Percentiles rank a stretch among this genome's conserved stretches.
Evolutionary conservation across 2,329 filamentous ascomycete species (phyloP).

Genomic region (Davidsoniella virescens): DNA sequence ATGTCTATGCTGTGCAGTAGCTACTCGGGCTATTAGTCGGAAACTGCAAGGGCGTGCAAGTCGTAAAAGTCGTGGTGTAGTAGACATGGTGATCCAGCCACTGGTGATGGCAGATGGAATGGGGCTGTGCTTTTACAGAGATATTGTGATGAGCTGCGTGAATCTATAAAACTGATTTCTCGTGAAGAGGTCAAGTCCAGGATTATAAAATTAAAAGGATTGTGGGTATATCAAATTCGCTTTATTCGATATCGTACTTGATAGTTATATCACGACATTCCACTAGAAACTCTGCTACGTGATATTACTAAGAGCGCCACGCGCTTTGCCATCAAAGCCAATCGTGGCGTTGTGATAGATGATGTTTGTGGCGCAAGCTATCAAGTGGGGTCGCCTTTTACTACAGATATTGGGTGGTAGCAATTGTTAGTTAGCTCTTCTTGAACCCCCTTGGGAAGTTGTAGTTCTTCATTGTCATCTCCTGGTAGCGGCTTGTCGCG

Average conservation of each 20-base stretch:
- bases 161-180: no score
- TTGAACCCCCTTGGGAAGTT: not conserved
- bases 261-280: no score
- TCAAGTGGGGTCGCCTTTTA: not conserved
- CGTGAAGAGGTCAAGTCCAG: no score
- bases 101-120: no score
- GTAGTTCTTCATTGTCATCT: not conserved
- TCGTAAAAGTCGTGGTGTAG: not conserved
- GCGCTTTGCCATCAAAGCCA: not conserved
- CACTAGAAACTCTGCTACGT: no score
- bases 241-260: no score
- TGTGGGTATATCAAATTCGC: no score
- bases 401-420: no score
- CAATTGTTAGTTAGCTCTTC: not conserved
- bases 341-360: not conserved
- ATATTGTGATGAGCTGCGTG: no score
- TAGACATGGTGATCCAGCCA: not conserved
- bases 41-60: not conserved
- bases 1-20: not conserved
- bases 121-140: no score
- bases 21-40: not conserved
- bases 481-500: no score
- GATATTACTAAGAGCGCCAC: not conserved
- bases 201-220: no score
- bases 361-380: slow-evolving; percentile 2